Conservation (phyloP, 2,329 filamentous ascomycete genomes). For the Periconia digitata region DNA sequence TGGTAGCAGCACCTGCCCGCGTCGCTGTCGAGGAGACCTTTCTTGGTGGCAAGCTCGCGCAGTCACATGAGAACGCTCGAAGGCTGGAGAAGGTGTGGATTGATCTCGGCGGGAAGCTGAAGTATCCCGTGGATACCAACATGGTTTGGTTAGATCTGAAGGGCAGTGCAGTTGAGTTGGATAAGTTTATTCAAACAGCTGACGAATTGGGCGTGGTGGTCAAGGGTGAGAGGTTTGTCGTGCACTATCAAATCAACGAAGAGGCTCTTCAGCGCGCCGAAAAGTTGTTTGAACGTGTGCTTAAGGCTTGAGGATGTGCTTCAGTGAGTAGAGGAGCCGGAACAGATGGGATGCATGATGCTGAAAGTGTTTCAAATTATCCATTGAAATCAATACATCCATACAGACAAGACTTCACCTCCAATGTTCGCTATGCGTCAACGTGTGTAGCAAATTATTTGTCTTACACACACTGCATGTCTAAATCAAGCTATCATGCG, state of each 20-base stretch:
- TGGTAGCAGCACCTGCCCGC: constrained; percentile 73
- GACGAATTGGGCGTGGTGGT: constrained; percentile 61
- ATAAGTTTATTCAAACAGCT: constrained; percentile 58
- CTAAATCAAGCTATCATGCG: too few relatives aligned
- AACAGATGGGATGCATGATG: too few relatives aligned
- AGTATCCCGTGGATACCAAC: constrained; percentile 79
- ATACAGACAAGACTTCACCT: too few relatives aligned
- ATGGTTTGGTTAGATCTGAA: constrained; percentile 85
- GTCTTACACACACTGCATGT: too few relatives aligned
- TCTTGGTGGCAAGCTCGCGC: constrained; percentile 62
- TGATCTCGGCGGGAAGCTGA: constrained; percentile 66
- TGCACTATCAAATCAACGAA: constrained; percentile 73
- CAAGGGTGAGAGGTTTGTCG: constrained; percentile 61
- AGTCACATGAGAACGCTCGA: constrained; percentile 64
- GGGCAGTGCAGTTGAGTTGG: constrained; percentile 55
- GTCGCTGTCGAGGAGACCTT: constrained; percentile 82
- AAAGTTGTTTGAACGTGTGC: constrained; percentile 20
- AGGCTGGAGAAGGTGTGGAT: constrained; percentile 68
- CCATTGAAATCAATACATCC: too few relatives aligned
- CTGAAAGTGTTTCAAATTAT: too few relatives aligned
- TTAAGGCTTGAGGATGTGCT: constrained; percentile 16
- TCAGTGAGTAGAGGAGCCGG: too few relatives aligned
- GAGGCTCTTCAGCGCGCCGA: constrained; percentile 54
- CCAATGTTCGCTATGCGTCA: too few relatives aligned
- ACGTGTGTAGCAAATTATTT: too few relatives aligned